Base-by-base conservation (phyloP, 495 filamentous ascomycete genomes). In the Penicillium parvum region DNA sequence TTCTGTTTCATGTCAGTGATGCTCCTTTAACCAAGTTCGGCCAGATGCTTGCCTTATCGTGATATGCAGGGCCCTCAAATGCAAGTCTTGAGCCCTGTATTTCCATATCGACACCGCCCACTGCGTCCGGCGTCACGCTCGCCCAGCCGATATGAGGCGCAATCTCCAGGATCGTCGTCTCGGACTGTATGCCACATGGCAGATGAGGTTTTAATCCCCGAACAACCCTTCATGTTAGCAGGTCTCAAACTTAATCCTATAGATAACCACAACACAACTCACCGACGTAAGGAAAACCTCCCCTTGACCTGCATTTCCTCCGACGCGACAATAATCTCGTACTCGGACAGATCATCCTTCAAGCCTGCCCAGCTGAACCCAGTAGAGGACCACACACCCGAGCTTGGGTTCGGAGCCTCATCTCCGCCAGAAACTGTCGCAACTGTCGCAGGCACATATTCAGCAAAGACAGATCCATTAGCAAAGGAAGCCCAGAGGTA, bases 51-150 rank as follows among this genome's bases (percentile, higher is more conserved):
- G 65, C 63, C 52, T 69, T 65, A 36, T 73, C 70, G 45, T 69
- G 65, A 44, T 69, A 73, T 15, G 53, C 68, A 12, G 52, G 37
- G 1, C 70, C 68, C 14, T 47, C 51, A 38, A 72, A 73, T 12
- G 20, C 29, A 7, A 72, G 9, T 21, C 18, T 16, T 8, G 48
- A 49, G 0, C 62, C 66, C 16, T 43, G 36, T 0, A 72, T 49
- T 0, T 7, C 42, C 21, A 71, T 28, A 27, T 66, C 60, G 0
- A 65, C 64, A 3, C 12, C 43, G 1, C 49, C 64, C 5, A 44
- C 40, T 1, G 61, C 59, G 27, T 64, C 65, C 1, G 68, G 64
- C 1, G 67, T 33, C 2, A 67, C 45, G 30, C 52, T 61, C 2
- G 54, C 55, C 70, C 68, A 72, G 7, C 66, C 64, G 4, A 72